Percentiles rank a stretch among this genome's conserved stretches.
These are phyloP conservation scores for Eucalyptus pauciflora DNA, from an alignment of 345 rosid species.

Conservation along the genomic window DNA sequence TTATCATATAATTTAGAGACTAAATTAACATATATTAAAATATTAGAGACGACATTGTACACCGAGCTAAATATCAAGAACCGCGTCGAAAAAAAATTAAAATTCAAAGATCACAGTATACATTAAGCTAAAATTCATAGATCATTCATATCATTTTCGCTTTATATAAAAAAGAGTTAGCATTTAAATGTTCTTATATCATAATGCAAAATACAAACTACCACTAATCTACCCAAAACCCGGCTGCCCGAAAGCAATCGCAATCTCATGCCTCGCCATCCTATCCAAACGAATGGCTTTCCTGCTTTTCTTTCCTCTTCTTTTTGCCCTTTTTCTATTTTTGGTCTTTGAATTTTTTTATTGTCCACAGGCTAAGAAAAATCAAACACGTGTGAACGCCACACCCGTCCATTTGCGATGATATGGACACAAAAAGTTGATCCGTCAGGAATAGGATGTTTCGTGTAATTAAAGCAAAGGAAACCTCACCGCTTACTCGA, in stretches of 20 bases:
- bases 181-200: background rate
- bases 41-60: rapidly evolving
- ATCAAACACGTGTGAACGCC: background rate
- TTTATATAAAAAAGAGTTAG: background rate
- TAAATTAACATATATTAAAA: too few relatives aligned
- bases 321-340: background rate
- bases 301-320: background rate
- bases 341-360: background rate
- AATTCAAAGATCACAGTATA: rapidly evolving
- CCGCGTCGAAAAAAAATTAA: background rate
- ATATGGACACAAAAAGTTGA: background rate
- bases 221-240: background rate
- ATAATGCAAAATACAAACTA: background rate
- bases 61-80: rapidly evolving
- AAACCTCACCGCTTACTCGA: background rate
- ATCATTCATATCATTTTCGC: rapidly evolving
- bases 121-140: rapidly evolving
- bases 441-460: background rate
- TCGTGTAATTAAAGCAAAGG: background rate
- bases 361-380: background rate
- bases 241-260: background rate
- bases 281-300: background rate
- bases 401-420: background rate
- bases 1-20: background rate
- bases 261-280: background rate